Conservation (phyloP, 2,329 filamentous ascomycete genomes). For the Pestalotiopsis sp. region DNA sequence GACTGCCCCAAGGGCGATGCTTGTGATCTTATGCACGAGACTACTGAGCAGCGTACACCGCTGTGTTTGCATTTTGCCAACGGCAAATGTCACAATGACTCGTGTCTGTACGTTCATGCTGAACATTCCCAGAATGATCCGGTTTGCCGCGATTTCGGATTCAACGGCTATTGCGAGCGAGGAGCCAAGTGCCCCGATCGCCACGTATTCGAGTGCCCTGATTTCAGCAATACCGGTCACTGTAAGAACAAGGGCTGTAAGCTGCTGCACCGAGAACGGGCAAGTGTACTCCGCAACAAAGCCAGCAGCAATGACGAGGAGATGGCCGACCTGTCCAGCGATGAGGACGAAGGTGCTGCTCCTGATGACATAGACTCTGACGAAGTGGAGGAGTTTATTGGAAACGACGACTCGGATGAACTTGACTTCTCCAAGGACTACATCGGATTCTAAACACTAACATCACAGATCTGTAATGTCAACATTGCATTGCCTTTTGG, state of each 20-base stretch:
- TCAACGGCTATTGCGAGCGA: conserved; percentile 85
- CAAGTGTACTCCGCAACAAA: conserved; percentile 75
- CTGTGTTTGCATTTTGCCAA: conserved; percentile 88
- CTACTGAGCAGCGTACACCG: conserved; percentile 81
- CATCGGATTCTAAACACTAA: conserved; percentile 49
- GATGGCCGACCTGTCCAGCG: conserved; percentile 75
- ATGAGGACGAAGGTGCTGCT: conserved; percentile 69
- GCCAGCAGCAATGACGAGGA: conserved; percentile 50
- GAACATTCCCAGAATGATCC: conserved; percentile 74
- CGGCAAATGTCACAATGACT: conserved; percentile 84
- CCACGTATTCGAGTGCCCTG: conserved; percentile 91
- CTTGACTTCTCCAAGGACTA: conserved; percentile 63
- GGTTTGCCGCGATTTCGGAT: conserved; percentile 84
- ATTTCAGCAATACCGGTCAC: conserved; percentile 87
- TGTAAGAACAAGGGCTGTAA: conserved; percentile 84
- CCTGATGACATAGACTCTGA: conserved; percentile 83
- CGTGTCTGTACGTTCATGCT: conserved; percentile 87
- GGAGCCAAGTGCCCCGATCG: conserved; percentile 77
- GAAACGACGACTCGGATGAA: conserved; percentile 55
- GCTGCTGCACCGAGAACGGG: conserved; percentile 84
- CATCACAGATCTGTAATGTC: conserved; percentile 19
- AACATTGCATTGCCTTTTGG: conserved; percentile 13
- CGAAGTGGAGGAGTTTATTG: conserved; percentile 67
- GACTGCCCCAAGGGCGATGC: conserved; percentile 74
- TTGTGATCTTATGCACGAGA: conserved; percentile 90